Conservation (phyloP, 1,284 basidiomycete species). For the Anthracocystis setariae region DNA sequence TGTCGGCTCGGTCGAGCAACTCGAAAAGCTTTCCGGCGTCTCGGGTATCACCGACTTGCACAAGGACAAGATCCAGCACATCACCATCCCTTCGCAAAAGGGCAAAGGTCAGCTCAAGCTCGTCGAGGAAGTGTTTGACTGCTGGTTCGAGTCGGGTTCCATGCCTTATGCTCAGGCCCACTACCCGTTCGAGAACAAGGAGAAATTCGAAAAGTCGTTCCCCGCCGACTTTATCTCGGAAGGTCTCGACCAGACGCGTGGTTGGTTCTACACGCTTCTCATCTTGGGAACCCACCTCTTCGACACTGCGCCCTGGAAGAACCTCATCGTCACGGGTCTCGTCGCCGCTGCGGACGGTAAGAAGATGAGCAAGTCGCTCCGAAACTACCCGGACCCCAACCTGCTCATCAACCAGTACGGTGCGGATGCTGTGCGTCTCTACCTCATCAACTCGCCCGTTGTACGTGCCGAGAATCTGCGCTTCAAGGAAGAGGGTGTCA, state of each 20-base stretch:
- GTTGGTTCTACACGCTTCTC: slow-evolving; percentile 99
- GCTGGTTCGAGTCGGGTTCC: slow-evolving; percentile 99
- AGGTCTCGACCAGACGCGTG: slow-evolving; percentile 78
- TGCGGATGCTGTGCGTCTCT: slow-evolving; percentile 96
- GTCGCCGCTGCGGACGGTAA: slow-evolving; percentile 98
- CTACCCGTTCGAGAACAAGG: slow-evolving; percentile 98
- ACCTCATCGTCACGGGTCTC: slow-evolving; percentile 93
- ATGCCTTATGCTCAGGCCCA: slow-evolving; percentile 99
- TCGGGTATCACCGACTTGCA: slow-evolving; percentile 91
- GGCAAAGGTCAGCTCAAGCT: slow-evolving; percentile 89
- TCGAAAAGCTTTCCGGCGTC: slow-evolving; percentile 87
- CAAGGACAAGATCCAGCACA: slow-evolving; percentile 91
- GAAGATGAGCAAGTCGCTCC: slow-evolving; percentile 99
- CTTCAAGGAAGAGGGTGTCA: slow-evolving; percentile 97
- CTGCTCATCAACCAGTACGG: slow-evolving; percentile 90
- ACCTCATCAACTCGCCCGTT: slow-evolving; percentile 98
- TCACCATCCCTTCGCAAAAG: slow-evolving; percentile 91
- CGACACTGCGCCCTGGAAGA: slow-evolving; percentile 95
- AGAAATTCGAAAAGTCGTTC: slow-evolving; percentile 80
- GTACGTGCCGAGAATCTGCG: slow-evolving; percentile 97
- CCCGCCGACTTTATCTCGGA: slow-evolving; percentile 99
- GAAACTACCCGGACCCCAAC: slow-evolving; percentile 98
- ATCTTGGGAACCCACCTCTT: slow-evolving; percentile 95
- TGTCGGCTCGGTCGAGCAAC: slow-evolving; percentile 86
- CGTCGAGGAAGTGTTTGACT: slow-evolving; percentile 97